Conservation (phyloP, 768 basidiomycete genomes). For the Exidia glandulosa region DNA sequence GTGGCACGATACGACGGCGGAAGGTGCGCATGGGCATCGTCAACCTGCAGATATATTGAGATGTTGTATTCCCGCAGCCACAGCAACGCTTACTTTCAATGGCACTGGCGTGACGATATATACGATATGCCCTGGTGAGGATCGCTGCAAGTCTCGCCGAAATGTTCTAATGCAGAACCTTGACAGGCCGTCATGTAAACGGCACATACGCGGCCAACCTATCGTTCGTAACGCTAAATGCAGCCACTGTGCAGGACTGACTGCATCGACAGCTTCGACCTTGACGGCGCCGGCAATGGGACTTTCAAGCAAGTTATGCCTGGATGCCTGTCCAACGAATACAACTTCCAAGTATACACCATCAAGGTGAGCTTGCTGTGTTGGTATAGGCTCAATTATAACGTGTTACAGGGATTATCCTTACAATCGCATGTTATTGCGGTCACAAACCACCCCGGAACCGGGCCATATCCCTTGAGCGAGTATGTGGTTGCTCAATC, state of each 20-base stretch:
- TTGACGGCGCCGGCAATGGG: background rate
- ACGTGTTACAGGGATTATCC: background rate
- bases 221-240: background rate
- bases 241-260: background rate
- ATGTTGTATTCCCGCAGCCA: background rate
- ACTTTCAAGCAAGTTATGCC: background rate
- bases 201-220: background rate
- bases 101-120: background rate
- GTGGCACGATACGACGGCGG: background rate
- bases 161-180: background rate
- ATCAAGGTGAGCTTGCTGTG: no score
- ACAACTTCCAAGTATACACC: background rate
- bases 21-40: background rate
- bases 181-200: background rate
- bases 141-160: no score
- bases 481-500: background rate
- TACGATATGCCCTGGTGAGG: background rate
- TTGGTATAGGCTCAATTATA: no score
- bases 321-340: background rate
- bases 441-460: background rate
- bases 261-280: background rate
- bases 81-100: background rate
- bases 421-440: background rate
- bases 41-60: background rate
- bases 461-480: background rate